phyloP scores from a whole-genome alignment of 2,329 filamentous ascomycete species.

The Xylariaceae sp. region DNA sequence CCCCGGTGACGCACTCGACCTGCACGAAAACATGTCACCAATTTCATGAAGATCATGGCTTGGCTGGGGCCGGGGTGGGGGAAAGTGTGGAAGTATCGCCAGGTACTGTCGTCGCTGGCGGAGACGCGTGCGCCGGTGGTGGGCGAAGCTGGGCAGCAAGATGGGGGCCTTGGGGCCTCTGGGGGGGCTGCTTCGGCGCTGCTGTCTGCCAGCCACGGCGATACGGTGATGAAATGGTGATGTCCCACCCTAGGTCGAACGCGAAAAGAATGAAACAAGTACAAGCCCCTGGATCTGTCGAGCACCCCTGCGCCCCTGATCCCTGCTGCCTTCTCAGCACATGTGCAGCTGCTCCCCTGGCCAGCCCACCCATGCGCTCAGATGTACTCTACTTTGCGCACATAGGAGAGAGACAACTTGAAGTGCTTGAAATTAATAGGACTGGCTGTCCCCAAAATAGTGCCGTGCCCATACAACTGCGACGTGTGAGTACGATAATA shows the following conservation, averaged over 20 bases:
- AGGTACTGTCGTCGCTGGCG: background rate
- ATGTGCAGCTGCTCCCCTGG: constrained; percentile 10
- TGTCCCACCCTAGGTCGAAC: constrained; percentile 11
- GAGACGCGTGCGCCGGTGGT: background rate
- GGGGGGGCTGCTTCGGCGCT: too few relatives aligned
- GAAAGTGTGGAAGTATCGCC: background rate
- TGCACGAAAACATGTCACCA: background rate
- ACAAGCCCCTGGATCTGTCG: constrained; percentile 25
- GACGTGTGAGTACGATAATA: too few relatives aligned
- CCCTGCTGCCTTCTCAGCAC: constrained; percentile 14
- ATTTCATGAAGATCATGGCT: constrained; percentile 15
- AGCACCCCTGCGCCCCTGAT: constrained; percentile 14
- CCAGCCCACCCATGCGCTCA: background rate
- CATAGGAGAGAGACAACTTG: constrained; percentile 20
- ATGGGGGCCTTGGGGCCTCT: background rate
- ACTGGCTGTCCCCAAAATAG: constrained; percentile 24
- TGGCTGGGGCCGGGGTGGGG: constrained; percentile 1
- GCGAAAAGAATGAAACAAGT: constrained; percentile 32
- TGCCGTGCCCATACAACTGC: background rate
- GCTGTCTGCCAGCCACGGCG: too few relatives aligned
- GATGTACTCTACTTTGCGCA: constrained; percentile 26
- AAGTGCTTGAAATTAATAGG: constrained; percentile 24
- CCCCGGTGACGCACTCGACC: background rate
- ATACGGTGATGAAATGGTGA: background rate
- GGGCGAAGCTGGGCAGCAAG: background rate